A percentile compares a stretch with the other conserved stretches of the same genome.
These are phyloP conservation scores for Phialophora expanda DNA, from an alignment of 2,329 filamentous ascomycete species.

Conservation along the genomic window DNA sequence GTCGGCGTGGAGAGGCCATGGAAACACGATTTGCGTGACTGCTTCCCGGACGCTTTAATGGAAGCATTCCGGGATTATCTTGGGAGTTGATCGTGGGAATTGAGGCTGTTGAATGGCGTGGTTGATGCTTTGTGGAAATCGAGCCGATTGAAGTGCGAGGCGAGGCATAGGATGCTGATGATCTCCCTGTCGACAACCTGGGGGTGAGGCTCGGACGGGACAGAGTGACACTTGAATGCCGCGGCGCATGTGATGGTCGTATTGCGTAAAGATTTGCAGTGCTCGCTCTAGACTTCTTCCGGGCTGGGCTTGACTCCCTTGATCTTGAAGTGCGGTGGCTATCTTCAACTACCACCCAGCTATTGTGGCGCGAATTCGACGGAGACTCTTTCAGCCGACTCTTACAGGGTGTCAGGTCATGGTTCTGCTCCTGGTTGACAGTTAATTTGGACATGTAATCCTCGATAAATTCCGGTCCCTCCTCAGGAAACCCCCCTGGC, in stretches of 20 bases:
- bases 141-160: slow-evolving; percentile 28
- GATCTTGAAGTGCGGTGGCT: slow-evolving; percentile 19
- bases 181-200: slow-evolving; percentile 51
- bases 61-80: not conserved
- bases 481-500: slow-evolving; percentile 61
- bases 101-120: slow-evolving; percentile 3
- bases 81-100: not conserved
- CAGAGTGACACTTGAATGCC: slow-evolving; percentile 6
- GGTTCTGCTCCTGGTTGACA: slow-evolving; percentile 46
- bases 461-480: slow-evolving; percentile 50
- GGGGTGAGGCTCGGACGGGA: slow-evolving; percentile 54
- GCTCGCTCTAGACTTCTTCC: slow-evolving; percentile 36
- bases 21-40: slow-evolving; percentile 19
- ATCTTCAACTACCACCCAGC: slow-evolving; percentile 71
- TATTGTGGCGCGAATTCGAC: slow-evolving; percentile 57
- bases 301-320: slow-evolving; percentile 39
- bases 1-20: slow-evolving; percentile 30
- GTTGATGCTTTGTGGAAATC: slow-evolving; percentile 18
- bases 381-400: not conserved
- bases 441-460: slow-evolving; percentile 51
- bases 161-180: slow-evolving; percentile 50
- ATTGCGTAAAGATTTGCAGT: slow-evolving; percentile 23
- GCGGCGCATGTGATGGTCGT: slow-evolving; percentile 1
- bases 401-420: slow-evolving; percentile 10
- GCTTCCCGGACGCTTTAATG: slow-evolving; percentile 18